Evolutionary conservation across 2,329 filamentous ascomycete species (phyloP), one percentile per base, ranked within the genome.

Genomic region (Talaromyces marneffei): DNA sequence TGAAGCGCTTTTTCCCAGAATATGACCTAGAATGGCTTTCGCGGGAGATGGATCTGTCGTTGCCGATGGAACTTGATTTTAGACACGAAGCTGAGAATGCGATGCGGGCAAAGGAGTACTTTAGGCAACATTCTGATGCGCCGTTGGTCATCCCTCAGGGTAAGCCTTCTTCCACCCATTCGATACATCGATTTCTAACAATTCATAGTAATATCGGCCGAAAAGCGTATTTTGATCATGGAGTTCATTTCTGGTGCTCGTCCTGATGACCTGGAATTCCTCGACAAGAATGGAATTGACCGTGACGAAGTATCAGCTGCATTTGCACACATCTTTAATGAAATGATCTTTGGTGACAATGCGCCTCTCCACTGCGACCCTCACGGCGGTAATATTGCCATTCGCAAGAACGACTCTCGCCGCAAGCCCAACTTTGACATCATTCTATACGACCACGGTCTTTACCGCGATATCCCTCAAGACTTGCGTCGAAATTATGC

Each of bases 21-120:
- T 99, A 99, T 74, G 94, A 99, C 74, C 82, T 99, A 29, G 92
- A 96, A 71, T 99, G 94, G 94, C 80, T 99, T 9, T 92, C 91
- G 0, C 86, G 87, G 7, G 94, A 99, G 76, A 95, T 99, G 89
- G 91, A 97, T 63, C 78, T 86, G 20, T 97, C 92, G 2, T 78
- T 99, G 6, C 94, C 94, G 0, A 87, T 93, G 72, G 94, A 99
- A 75, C 81, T 99, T 57, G 89, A 99, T 72, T 99, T 99, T 71
- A 80, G 85, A 40, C 86, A 86, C 68, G 94, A 99, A 73, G 94
- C 89, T 4, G 77, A 86, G 58, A 99, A 99, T 74, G 92, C 95
- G 9, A 84, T 81, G 50, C 84, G 89, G 53, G 90, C 91, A 39
- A 86, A 87, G 71, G 84, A 88, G 63, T 90, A 97, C 76, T 99